Conservation (phyloP, 148 eudicot genomes). For the Pouteria glomerata region DNA sequence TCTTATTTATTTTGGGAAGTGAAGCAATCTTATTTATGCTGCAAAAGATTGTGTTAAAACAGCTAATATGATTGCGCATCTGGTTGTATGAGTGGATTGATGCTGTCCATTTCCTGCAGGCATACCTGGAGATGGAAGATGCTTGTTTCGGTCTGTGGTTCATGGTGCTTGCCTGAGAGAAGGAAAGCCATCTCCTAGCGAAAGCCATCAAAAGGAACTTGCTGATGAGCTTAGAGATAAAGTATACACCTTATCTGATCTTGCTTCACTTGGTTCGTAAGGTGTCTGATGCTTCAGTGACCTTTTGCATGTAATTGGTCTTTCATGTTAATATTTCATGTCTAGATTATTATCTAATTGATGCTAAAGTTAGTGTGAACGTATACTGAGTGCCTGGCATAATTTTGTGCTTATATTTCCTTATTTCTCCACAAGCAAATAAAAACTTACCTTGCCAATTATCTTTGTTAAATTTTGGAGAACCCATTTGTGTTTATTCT, state of each 20-base stretch:
- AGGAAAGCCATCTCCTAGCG: conserved; percentile 64
- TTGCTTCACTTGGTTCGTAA: background rate
- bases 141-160: conserved; percentile 78
- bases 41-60: background rate
- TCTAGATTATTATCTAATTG: background rate
- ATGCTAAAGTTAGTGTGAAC: background rate
- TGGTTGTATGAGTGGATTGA: background rate
- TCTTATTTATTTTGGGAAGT: too few species aligned
- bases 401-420: background rate
- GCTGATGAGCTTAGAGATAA: conserved; percentile 78
- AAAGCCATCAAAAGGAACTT: conserved; percentile 55
- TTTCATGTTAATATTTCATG: background rate
- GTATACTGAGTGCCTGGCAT: background rate
- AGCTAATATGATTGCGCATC: background rate
- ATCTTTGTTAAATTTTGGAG: conserved; percentile 6
- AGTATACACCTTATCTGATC: conserved; percentile 21
- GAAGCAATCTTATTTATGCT: background rate
- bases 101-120: conserved; percentile 33
- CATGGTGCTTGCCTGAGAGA: conserved; percentile 63
- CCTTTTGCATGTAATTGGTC: background rate
- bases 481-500: background rate
- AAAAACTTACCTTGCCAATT: background rate
- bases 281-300: background rate
- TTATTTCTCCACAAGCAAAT: background rate
- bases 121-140: conserved; percentile 84